Evolutionary conservation across 176 grass and related monocot genomes (phyloP), one percentile per base, ranked within the genome.

Genomic region (Coix lacrymajobi): DNA sequence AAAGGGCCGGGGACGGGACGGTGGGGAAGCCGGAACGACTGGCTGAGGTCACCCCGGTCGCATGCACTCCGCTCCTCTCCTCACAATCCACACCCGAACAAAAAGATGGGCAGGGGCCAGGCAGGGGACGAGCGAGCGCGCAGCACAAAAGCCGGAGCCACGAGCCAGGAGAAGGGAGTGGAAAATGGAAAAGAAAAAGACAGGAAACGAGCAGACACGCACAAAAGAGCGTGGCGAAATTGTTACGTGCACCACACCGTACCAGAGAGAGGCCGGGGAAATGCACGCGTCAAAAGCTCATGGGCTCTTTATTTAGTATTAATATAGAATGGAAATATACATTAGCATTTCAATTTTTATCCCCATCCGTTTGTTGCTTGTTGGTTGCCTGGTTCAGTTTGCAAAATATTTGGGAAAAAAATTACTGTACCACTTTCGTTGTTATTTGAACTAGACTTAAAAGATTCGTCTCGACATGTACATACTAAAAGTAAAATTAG

Each of bases 41-140:
- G 88, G 84, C 80, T 74, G 67, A 74, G 67, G 74, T 79, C 84
- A 83, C 58, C 25, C 83, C n/a, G 8, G 36, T 44, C 48, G 44
- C 79, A 40, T 25, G 37, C 73, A 11, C 37, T 25, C 2, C 36
- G 58, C 79, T 90, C 48, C 84, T 78, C 88, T 83, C 84, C 84
- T 83, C 88, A 86, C 79, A 83, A 40, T 74, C 69, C 84, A 83
- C 88, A 79, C 84, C 84, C 88, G 29, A 90, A 83, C 88, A 79
- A 83, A 86, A 85, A 77, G 71, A 62, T 16, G 49, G 69, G 49
- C 37, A 45, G 38, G 48, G 49, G 69, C 39, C 37, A 45, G 38
- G 48, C 66, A 39, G 32, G 3, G 67, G 15, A 17, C 56, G 37
- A 69, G 31, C 5, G 20, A 22, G 12, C 51, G 36, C 68, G 56